A percentile compares a stretch with the other conserved stretches of the same genome.
Evolutionary conservation across 2,329 filamentous ascomycete genomes (phyloP).

Genomic region (Aspergillus sp.): DNA sequence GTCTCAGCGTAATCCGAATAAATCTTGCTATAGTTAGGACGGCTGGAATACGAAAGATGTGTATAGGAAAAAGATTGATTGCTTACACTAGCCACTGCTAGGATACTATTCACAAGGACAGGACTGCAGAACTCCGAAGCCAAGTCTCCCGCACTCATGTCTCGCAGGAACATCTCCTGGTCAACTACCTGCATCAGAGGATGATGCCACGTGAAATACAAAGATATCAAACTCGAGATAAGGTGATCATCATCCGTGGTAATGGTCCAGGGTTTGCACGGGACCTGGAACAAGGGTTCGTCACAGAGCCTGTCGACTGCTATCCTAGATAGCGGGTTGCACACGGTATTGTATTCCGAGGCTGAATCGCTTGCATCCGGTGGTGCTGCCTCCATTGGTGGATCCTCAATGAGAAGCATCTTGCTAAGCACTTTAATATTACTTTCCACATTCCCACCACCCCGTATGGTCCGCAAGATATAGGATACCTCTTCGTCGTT

Average conservation of each 20-base stretch:
- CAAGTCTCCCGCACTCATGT: slow-evolving; percentile 34
- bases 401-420: background rate
- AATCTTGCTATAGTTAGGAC: slow-evolving; percentile 23
- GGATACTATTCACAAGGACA: slow-evolving; percentile 81
- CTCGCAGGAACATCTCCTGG: slow-evolving; percentile 68
- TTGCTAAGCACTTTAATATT: slow-evolving; percentile 19
- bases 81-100: slow-evolving; percentile 55
- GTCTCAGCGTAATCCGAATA: slow-evolving; percentile 37
- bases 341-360: slow-evolving; percentile 11
- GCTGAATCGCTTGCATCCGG: slow-evolving; percentile 19
- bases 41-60: background rate
- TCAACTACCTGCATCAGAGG: slow-evolving; percentile 81
- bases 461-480: slow-evolving; percentile 29
- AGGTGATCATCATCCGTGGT: slow-evolving; percentile 75
- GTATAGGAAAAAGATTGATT: background rate
- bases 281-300: slow-evolving; percentile 33
- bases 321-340: slow-evolving; percentile 25
- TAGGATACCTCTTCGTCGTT: slow-evolving; percentile 23
- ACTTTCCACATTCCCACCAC: slow-evolving; percentile 26
- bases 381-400: slow-evolving; percentile 18
- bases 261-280: slow-evolving; percentile 64
- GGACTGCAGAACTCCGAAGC: slow-evolving; percentile 75
- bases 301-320: slow-evolving; percentile 34
- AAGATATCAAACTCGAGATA: slow-evolving; percentile 78
- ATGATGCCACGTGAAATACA: slow-evolving; percentile 96